Evolutionary conservation across 1,139 yeast genomes (phyloP).

Genomic region (Sugiyamaella grinbergsii): DNA sequence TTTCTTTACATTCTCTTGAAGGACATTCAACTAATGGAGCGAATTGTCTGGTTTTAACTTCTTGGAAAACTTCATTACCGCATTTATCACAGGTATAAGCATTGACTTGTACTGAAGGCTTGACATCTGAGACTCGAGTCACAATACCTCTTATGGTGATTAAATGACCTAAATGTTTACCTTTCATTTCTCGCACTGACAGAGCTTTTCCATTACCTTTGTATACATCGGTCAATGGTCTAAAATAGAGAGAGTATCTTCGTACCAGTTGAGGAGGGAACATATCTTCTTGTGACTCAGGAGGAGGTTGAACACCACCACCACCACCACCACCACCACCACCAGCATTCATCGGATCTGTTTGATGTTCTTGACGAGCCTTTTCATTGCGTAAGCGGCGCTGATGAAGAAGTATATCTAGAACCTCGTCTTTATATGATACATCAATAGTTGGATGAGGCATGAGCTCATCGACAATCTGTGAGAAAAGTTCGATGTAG

Average conservation of each 20-base stretch:
- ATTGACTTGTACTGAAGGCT: conserved; percentile 85
- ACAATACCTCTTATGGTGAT: conserved; percentile 93
- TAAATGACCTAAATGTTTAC: conserved; percentile 77
- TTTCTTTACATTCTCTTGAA: conserved; percentile 73
- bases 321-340: conserved; percentile 18
- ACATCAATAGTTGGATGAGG: conserved; percentile 81
- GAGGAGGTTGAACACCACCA: conserved; percentile 26
- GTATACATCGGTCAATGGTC: conserved; percentile 60
- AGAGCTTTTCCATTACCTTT: conserved; percentile 56
- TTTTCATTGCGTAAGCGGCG: conserved; percentile 80
- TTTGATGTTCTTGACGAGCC: conserved; percentile 61
- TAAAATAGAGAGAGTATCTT: conserved; percentile 82
- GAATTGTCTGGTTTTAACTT: conserved; percentile 80
- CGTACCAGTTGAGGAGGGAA: conserved; percentile 89
- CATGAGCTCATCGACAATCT: conserved; percentile 74
- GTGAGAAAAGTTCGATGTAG: conserved; percentile 74
- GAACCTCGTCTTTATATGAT: conserved; percentile 81
- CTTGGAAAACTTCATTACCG: conserved; percentile 96
- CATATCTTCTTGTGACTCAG: conserved; percentile 42
- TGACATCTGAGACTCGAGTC: conserved; percentile 94
- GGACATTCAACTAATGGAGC: conserved; percentile 86
- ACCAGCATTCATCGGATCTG: conserved; percentile 33
- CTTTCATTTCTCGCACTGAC: conserved; percentile 89
- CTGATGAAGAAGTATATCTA: conserved; percentile 91
- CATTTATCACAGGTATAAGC: conserved; percentile 98